Evolutionary conservation across 495 filamentous ascomycete species (phyloP), one percentile per base, ranked within the genome.

Genomic region (Evernia prunastri): DNA sequence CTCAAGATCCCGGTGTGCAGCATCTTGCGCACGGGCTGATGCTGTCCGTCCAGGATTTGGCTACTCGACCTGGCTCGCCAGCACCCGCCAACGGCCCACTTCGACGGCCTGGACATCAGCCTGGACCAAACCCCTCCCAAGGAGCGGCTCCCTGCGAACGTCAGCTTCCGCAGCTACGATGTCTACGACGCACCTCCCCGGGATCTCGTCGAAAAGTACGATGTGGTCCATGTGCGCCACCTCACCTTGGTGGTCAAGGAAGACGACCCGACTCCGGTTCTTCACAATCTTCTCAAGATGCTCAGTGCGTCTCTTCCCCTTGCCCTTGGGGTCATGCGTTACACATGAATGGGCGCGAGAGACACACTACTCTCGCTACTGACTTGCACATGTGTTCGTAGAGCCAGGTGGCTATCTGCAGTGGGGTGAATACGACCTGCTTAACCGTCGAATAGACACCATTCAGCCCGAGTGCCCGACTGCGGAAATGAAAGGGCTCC

Each of bases 201-300:
- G 1, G 68, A 74, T 15, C 71, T 76, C 23, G 54, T 67, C 4
- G 67, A 63, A 13, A 67, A 71, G 20, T 77, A 75, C 42, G 75
- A 78, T 40, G 49, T 78, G 17, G 71, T 77, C 0, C 71, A 78
- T 57, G 63, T 78, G 39, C 66, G 74, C 8, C 62, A 75, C 11
- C 51, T 78, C 11, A 69, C 70, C n/a, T 67, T 64, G 0, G 75
- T 71, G 2, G 35, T 77, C 8, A 67, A 69, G 39, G 45, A 70
- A 31, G 63, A 60, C 1, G 71, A 56, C 29, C 20, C 7, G 23
- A 56, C 51, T 15, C 6, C 25, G 31, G 51, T 56, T 13, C 20
- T 56, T 8, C 8, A 29, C 4, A 56, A 56, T 10, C 20, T 56
- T 12, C 36, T 37, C 7, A 37, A 12, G 12, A 37, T 37, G 36